phyloP scores from a whole-genome alignment of 257 asterid genomes.

The Lantana camara region DNA sequence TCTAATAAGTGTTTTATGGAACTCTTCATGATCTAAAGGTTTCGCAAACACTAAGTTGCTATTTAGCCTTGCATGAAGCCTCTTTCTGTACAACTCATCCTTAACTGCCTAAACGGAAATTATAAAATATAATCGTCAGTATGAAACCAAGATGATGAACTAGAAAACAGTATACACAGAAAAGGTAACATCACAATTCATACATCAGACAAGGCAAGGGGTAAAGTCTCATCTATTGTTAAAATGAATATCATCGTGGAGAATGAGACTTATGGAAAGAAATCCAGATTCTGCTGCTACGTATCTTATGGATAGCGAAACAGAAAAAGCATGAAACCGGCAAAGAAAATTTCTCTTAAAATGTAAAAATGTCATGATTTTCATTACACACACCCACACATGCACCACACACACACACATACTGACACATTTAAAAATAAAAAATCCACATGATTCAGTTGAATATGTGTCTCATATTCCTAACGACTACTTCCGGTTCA shows the following conservation, averaged over 20 bases:
- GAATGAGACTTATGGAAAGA: too few relatives aligned
- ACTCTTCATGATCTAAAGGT: conserved; percentile 63
- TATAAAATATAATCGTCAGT: conserved; percentile 14
- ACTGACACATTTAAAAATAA: not conserved
- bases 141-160: not conserved
- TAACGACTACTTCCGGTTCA: not conserved
- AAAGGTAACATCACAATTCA: not conserved
- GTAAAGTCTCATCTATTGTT: too few relatives aligned
- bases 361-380: not conserved
- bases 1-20: conserved; percentile 50
- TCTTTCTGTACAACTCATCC: conserved; percentile 60
- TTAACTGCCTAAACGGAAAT: conserved; percentile 59
- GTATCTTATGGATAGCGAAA: not conserved
- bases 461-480: not conserved
- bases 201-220: too few relatives aligned
- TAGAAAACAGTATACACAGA: not conserved
- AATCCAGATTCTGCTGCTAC: not conserved
- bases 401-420: not conserved
- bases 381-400: not conserved
- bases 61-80: conserved; percentile 35
- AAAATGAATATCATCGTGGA: too few relatives aligned
- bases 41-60: conserved; percentile 43
- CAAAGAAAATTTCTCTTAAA: not conserved
- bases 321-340: not conserved
- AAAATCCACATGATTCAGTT: not conserved